Base-by-base conservation (phyloP, 495 filamentous ascomycete species). In the Sordaria brevicollis region DNA sequence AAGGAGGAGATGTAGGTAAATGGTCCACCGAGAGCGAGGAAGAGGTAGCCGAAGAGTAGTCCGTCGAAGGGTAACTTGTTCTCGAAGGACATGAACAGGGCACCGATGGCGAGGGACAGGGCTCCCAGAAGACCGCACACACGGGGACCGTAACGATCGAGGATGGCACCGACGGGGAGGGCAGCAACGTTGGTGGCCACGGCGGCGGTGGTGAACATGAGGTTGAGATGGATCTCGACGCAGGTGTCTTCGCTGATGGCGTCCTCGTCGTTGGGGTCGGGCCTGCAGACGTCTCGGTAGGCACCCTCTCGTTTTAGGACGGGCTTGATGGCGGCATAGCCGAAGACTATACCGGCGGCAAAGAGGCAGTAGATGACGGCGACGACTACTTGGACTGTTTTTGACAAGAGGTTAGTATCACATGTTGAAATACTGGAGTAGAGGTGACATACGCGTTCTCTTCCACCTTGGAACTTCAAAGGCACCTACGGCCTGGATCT, bases 191-290 rank as follows among this genome's bases (percentile, higher is more conserved):
- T 87, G 38, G 93, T 96, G 5, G 86, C 89, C 19, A 96, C 93
- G 15, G 92, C 93, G n/a, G 93, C 93, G 38, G 92, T 85, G 35
- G 93, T 97, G 83, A 97, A 96, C 93, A 97, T 96, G 70, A 96
- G 79, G 77, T 97, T 97, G 65, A 96, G 84, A 65, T 90, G 86
- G 65, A 96, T 89, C 77, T 97, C 93, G 21, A 93, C 86, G 68
- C 85, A 84, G 0, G 89, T 88, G 67, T 86, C 82, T 6, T 85
- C 78, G 39, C 89, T 83, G 34, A 90, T 72, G 72, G 92, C 86
- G 34, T 34, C 69, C 33, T 73, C 69, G 1, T 88, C 80, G 33
- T 67, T 25, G 6, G n/a, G 36, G 35, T 68, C 72, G 15, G 36
- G 72, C 13, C 74, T 39, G 74, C 92, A 96, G 2, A 81, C 76